These are phyloP conservation scores for Termitomyces sp. DNA, from an alignment of 768 basidiomycete genomes.

Conservation along the genomic window DNA sequence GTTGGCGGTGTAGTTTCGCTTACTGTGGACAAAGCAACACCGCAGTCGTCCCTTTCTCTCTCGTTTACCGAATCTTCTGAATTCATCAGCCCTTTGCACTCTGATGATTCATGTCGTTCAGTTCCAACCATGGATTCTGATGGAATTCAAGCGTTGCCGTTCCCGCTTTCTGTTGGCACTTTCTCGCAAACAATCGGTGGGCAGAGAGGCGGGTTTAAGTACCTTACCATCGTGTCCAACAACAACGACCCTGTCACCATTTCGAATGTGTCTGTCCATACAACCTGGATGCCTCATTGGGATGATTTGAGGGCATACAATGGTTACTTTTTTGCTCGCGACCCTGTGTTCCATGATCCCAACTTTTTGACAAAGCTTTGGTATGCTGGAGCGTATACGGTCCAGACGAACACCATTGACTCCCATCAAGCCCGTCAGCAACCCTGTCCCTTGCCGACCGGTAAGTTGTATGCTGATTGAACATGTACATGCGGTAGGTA, in stretches of 20 bases:
- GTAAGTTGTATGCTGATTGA: constrained; percentile 6
- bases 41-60: constrained; percentile 34
- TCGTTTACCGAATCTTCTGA: constrained; percentile 48
- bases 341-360: constrained; percentile 40
- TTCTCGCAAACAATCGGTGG: constrained; percentile 33
- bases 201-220: constrained; percentile 51
- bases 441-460: constrained; percentile 24
- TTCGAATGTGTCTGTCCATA: constrained; percentile 46
- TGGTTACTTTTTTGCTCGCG: constrained; percentile 49
- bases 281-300: constrained; percentile 53
- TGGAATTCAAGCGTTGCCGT: constrained; percentile 29
- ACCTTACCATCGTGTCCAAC: constrained; percentile 40
- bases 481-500: neutral
- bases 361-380: constrained; percentile 50
- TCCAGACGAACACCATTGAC: constrained; percentile 47
- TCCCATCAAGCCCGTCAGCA: constrained; percentile 29
- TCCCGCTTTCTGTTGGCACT: constrained; percentile 22
- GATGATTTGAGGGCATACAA: constrained; percentile 43
- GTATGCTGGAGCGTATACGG: constrained; percentile 55
- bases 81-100: constrained; percentile 40
- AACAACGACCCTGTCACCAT: constrained; percentile 31
- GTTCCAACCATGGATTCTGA: constrained; percentile 25
- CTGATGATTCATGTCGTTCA: constrained; percentile 36
- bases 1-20: constrained; percentile 31
- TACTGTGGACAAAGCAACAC: constrained; percentile 21